phyloP scores from a whole-genome alignment of 371 early-diverging fungal genomes.

The Mucor circinelloides region DNA sequence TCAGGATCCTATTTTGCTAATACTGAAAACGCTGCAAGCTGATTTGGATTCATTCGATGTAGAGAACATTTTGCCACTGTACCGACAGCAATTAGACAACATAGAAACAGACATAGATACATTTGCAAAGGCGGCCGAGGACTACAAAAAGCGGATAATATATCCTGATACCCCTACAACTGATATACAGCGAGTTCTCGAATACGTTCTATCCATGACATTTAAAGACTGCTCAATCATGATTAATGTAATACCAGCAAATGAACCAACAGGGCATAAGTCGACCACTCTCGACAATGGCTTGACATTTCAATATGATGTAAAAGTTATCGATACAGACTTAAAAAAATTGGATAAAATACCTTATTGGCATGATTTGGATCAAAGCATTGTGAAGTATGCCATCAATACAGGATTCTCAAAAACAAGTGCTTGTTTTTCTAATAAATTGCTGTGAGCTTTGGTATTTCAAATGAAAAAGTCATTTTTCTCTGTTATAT shows the following conservation, averaged over 20 bases:
- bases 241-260: conserved; percentile 24
- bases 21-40: conserved; percentile 40
- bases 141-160: conserved; percentile 13
- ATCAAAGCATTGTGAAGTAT: conserved; percentile 48
- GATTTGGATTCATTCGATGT: conserved; percentile 52
- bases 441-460: too few species aligned
- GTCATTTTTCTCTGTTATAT: too few species aligned
- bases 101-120: not conserved
- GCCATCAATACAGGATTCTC: conserved; percentile 17
- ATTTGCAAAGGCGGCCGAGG: conserved; percentile 12
- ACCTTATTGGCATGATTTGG: conserved; percentile 49
- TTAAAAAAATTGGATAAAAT: conserved; percentile 51
- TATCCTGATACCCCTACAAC: not conserved
- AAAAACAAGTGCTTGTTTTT: not conserved
- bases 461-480: too few species aligned
- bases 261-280: not conserved
- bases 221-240: conserved; percentile 67
- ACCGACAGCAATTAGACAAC: not conserved
- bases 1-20: conserved; percentile 43
- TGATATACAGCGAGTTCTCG: conserved; percentile 35
- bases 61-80: conserved; percentile 36
- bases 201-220: conserved; percentile 60
- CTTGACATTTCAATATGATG: conserved; percentile 20
- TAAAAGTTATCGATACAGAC: conserved; percentile 56
- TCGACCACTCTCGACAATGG: not conserved